Evolutionary conservation across 2,329 filamentous ascomycete species (phyloP).

Genomic region (Pseudogymnoascus pannorum): DNA sequence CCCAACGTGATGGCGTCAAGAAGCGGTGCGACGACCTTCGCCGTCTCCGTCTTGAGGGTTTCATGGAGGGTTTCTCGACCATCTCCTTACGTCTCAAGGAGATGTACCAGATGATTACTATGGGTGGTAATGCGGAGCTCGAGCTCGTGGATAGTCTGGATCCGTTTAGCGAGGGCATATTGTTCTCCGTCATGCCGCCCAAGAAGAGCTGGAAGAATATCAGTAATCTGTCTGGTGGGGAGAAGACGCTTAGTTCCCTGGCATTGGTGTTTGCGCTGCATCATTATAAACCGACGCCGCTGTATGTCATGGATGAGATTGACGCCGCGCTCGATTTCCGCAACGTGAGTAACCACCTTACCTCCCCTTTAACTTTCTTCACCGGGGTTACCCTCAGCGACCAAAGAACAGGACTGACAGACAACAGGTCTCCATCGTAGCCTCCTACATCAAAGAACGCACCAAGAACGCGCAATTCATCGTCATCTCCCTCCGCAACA

Average conservation of each 20-base stretch:
- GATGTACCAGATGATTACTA: constrained; percentile 99
- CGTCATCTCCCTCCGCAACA: constrained; percentile 94
- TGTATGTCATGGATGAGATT: constrained; percentile 99
- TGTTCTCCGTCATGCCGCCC: constrained; percentile 97
- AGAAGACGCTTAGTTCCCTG: constrained; percentile 91
- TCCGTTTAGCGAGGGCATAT: constrained; percentile 91
- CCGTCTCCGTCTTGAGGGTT: constrained; percentile 82
- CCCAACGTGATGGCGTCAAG: constrained; percentile 77
- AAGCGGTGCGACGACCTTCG: constrained; percentile 88
- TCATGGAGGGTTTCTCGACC: constrained; percentile 94
- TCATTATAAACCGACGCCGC: constrained; percentile 92
- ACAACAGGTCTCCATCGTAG: constrained; percentile 82
- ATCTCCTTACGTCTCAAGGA: constrained; percentile 95
- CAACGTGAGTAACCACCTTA: constrained; percentile 60
- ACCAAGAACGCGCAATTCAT: constrained; percentile 99
- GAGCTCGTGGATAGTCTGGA: constrained; percentile 95
- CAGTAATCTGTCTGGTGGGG: constrained; percentile 86
- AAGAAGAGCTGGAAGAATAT: constrained; percentile 99
- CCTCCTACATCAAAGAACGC: constrained; percentile 97
- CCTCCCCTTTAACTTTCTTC: too few species aligned
- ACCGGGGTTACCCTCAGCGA: constrained; percentile 6
- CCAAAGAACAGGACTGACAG: constrained; percentile 9
- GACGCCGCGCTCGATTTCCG: constrained; percentile 96
- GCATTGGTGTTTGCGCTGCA: constrained; percentile 97
- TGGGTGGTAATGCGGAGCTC: constrained; percentile 96